Evolutionary conservation across 2,329 filamentous ascomycete genomes (phyloP), one percentile per base, ranked within the genome.

Genomic region (Sporothrix dimorphospora): DNA sequence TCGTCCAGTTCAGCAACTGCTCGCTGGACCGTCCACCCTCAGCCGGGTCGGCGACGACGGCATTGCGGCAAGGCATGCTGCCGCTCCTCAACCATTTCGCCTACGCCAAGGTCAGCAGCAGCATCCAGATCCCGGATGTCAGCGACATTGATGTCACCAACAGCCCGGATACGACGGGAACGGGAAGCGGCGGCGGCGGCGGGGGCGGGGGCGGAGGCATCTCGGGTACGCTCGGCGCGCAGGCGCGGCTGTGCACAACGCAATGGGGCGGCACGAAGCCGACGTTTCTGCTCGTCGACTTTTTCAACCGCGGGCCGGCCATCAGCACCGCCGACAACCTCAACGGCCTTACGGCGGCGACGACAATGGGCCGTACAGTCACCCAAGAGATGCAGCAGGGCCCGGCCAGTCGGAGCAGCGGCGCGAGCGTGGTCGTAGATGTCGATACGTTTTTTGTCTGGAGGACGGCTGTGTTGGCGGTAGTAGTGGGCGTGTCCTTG

Each of bases 21-120:
- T 86, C 85, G 0, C 85, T 93, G 4, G 84, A 91, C 77, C 89
- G 93, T 0, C 93, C 93, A 0, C 80, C 85, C 0, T 80, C 80
- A 6, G 81, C 90, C 45, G 79, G 81, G 27, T 78, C 83, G 3
- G 85, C 85, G 66, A 77, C 85, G 19, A 77, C 85, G 14, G 77
- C 91, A 1, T 78, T 92, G 34, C 78, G 83, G 0, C 84, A 85
- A 1, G 87, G 87, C 76, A 86, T 89, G 76, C 85, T 96, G 79
- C 89, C 92, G 34, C 83, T 96, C 11, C 86, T 93, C 83, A 96
- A 96, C 84, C 93, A 96, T 82, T 95, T 96, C 83, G 86, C 91
- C 70, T 90, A 94, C 82, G 82, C 85, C 72, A 81, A 78, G 5
- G 78, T 89, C 27, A 79, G 83, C n/a, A 80, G 85, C 4, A 84